Conservation (phyloP, 1,284 basidiomycete species). For the Papiliotrema nemorosa region DNA sequence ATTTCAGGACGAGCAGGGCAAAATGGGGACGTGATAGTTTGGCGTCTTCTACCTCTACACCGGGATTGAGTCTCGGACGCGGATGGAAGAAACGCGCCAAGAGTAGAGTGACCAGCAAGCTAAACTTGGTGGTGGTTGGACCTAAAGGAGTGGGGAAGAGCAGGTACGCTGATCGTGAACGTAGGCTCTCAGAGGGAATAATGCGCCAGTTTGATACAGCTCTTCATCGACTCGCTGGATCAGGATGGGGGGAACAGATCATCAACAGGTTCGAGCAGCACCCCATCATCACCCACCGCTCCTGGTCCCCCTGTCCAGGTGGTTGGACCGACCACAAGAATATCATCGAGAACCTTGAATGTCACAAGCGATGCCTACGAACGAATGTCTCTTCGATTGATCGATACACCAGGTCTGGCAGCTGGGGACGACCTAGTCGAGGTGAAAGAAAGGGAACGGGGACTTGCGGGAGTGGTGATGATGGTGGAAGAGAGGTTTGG, state of each 20-base stretch:
- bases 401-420: constrained; percentile 45
- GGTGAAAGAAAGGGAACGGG: constrained; percentile 23
- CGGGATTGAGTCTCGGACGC: not conserved
- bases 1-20: constrained; percentile 4
- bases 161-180: constrained; percentile 18
- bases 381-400: constrained; percentile 19
- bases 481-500: constrained; percentile 39
- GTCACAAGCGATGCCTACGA: constrained; percentile 11
- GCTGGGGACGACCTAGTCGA: constrained; percentile 8
- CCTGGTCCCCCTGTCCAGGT: not conserved
- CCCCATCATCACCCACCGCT: not conserved
- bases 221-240: not conserved
- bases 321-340: constrained; percentile 8
- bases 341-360: constrained; percentile 5
- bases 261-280: not conserved
- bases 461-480: constrained; percentile 28
- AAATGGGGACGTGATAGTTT: constrained; percentile 2
- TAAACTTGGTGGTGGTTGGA: constrained; percentile 41
- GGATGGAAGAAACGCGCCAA: constrained; percentile 17
- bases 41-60: not conserved
- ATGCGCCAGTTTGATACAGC: not conserved
- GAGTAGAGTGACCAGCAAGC: constrained; percentile 17
- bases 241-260: not conserved
- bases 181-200: not conserved
- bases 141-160: constrained; percentile 40